Evolutionary conservation across 2,329 filamentous ascomycete genomes (phyloP).

Genomic region (Zasmidium cellare): DNA sequence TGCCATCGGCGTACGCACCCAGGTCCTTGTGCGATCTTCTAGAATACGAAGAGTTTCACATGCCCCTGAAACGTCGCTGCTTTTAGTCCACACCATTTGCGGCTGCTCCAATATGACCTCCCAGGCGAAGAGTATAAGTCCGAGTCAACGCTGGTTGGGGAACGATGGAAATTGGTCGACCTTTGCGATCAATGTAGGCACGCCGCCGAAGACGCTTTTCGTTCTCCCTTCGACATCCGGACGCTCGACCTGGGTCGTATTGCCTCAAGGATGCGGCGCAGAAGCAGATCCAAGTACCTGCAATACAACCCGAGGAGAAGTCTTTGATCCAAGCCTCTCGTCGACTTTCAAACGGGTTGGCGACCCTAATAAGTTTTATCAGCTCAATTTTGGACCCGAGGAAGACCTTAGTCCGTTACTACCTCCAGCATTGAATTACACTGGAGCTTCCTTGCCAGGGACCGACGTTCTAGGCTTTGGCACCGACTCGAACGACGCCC

Average conservation of each 20-base stretch:
- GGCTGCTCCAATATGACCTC: neutral
- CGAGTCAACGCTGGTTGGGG: neutral
- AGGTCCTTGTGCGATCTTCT: neutral
- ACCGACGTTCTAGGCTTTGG: slow-evolving; percentile 6
- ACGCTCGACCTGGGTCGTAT: slow-evolving; percentile 69
- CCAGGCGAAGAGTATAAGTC: neutral
- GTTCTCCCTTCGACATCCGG: slow-evolving; percentile 65
- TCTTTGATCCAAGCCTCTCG: neutral
- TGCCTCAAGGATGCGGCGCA: slow-evolving; percentile 54
- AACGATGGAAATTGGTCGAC: slow-evolving; percentile 9
- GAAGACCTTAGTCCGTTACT: neutral
- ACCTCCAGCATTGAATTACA: neutral
- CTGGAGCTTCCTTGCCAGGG: neutral
- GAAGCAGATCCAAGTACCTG: neutral
- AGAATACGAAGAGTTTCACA: neutral
- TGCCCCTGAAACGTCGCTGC: neutral
- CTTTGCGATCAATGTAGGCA: slow-evolving; percentile 4
- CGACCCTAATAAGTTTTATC: neutral
- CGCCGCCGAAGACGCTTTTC: neutral
- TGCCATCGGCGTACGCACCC: neutral
- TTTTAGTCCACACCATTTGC: neutral
- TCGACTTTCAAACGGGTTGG: neutral
- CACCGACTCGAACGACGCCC: neutral
- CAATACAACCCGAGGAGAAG: slow-evolving; percentile 1
- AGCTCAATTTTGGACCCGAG: slow-evolving; percentile 4